These are phyloP conservation scores for Talaromyces funiculosus DNA, from an alignment of 2,329 filamentous ascomycete species.

Conservation along the genomic window DNA sequence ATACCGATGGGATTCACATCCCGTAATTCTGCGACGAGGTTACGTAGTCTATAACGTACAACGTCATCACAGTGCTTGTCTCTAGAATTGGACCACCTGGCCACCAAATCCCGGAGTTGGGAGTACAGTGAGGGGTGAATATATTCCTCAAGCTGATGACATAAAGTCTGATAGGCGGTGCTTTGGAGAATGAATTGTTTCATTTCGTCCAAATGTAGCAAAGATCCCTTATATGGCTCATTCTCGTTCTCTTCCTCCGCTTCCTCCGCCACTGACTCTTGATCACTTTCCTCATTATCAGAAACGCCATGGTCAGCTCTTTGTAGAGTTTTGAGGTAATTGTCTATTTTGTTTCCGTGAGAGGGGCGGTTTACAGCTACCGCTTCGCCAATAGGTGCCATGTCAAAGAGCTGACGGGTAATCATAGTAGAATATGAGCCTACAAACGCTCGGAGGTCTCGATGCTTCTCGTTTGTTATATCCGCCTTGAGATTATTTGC, in stretches of 20 bases:
- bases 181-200: background rate
- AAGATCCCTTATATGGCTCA: background rate
- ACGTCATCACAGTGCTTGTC: background rate
- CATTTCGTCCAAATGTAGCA: background rate
- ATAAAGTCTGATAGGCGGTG: background rate
- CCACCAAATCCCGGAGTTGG: background rate
- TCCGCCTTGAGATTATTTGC: background rate
- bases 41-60: background rate
- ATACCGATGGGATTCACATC: background rate
- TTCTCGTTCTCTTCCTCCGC: background rate
- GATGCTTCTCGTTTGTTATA: background rate
- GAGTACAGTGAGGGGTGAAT: background rate
- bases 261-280: background rate
- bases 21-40: background rate
- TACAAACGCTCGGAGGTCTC: background rate
- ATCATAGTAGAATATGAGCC: background rate
- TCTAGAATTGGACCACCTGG: background rate
- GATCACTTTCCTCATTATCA: background rate
- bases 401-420: background rate
- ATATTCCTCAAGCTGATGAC: background rate
- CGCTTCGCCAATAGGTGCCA: background rate
- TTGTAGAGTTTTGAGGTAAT: background rate
- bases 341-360: background rate
- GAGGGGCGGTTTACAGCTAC: background rate
- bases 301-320: background rate